These are phyloP conservation scores for Scedosporium apiospermum DNA, from an alignment of 2,329 filamentous ascomycete genomes.

Conservation along the genomic window DNA sequence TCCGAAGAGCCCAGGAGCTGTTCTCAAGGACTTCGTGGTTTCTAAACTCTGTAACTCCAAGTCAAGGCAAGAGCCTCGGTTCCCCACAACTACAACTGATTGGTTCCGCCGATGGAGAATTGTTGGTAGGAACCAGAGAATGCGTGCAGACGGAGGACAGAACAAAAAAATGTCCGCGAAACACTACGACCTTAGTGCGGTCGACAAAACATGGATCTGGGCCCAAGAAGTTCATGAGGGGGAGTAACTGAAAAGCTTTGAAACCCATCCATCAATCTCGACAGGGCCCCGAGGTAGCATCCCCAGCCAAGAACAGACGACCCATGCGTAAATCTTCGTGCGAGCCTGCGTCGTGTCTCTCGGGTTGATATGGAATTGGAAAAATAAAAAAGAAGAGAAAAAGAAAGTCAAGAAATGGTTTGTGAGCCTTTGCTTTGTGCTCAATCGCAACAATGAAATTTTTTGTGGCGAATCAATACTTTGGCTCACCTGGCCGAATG, in stretches of 20 bases:
- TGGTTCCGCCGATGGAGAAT: not conserved
- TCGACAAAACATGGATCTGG: not conserved
- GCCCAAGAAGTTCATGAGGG: not conserved
- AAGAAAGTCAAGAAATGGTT: not conserved
- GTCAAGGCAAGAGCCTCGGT: not conserved
- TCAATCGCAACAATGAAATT: not conserved
- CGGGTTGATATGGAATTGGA: not conserved
- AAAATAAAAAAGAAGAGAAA: not conserved
- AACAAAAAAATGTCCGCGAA: not conserved
- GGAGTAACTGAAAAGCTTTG: not conserved
- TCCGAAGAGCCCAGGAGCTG: not conserved
- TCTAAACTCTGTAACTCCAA: not conserved
- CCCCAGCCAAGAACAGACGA: not conserved
- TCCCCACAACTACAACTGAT: not conserved
- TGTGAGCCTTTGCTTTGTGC: not conserved
- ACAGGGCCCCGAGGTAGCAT: not conserved
- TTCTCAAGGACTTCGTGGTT: not conserved
- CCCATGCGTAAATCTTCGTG: not conserved
- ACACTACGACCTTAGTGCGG: not conserved
- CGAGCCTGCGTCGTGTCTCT: not conserved
- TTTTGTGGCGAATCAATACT: slow-evolving; percentile 3
- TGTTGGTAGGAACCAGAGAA: not conserved
- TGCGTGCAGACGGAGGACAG: not conserved
- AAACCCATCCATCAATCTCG: not conserved
- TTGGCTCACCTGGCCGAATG: slow-evolving; percentile 2